Base-by-base conservation (phyloP, 345 rosid species). In the Mercurialis annua region DNA sequence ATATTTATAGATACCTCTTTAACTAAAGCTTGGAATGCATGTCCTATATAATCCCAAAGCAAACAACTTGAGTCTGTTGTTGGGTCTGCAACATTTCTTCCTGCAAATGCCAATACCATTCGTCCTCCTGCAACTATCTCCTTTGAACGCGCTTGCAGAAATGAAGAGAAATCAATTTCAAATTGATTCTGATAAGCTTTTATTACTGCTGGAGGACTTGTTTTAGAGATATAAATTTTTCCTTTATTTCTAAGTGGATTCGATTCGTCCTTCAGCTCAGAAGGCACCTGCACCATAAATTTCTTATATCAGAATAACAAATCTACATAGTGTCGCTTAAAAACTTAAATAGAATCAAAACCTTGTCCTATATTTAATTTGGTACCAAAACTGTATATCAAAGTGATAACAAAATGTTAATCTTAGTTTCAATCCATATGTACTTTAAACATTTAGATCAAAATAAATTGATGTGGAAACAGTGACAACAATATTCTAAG, bases 21-120 rank as follows among this genome's bases (percentile, higher is more conserved):
- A 40, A 81, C 85, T 59, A 79, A 69, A 40, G 57, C 77, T 74
- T 77, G 82, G 58, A 84, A 70, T 18, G 84, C 85, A 31, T 55
- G 62, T 70, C 81, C 84, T 31, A 81, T 20, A 75, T 80, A 82
- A 64, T 84, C 84, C 88, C 84, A 80, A 0, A 76, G 70, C n/a
- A 73, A 68, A 62, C 83, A 82, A 54, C 70, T 78, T 62, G 76
- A 81, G 11, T 73, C 84, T 0, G 74, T 15, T 16, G 82, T 7
- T 2, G 82, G 81, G 65, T 84, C 80, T n/a, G 69, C 67, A 5
- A 59, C 21, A 34, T 64, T 72, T 73, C 83, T 76, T 31, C 81
- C 84, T 43, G 40, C 38, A 24, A 78, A 67, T 50, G 67, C 66
- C 70, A 80, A 43, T 2, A 80, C 80, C 76, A 81, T 77, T 53